Conservation (phyloP, 192 early-diverging fungal species). For the Pecoramyces ruminantium region DNA sequence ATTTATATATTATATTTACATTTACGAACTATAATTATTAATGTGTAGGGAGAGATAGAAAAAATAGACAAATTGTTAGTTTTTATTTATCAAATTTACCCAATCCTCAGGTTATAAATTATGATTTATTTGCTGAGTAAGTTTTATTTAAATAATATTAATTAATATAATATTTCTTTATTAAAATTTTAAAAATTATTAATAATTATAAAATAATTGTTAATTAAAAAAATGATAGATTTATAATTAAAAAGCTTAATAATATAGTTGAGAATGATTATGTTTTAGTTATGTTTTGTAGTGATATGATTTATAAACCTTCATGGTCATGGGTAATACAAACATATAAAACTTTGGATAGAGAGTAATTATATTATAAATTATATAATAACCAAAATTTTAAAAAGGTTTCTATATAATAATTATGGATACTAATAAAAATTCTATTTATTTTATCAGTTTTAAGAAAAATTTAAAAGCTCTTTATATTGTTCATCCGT, state of each 20-base stretch:
- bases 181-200: too few species aligned
- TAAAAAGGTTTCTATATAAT: background rate
- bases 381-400: too few species aligned
- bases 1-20: too few species aligned
- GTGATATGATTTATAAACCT: constrained; percentile 59
- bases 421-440: too few species aligned
- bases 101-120: constrained; percentile 62
- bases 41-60: constrained; percentile 57
- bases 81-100: constrained; percentile 73
- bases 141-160: too few species aligned
- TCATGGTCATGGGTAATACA: constrained; percentile 67
- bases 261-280: constrained; percentile 83
- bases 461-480: constrained; percentile 90
- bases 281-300: constrained; percentile 70
- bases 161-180: too few species aligned
- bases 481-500: constrained; percentile 83
- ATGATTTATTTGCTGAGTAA: constrained; percentile 68
- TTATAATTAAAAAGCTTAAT: constrained; percentile 18
- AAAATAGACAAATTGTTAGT: constrained; percentile 64
- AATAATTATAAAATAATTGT: too few species aligned
- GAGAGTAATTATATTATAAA: constrained; percentile 34
- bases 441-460: too few species aligned
- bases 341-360: constrained; percentile 61
- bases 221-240: background rate
- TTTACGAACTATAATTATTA: too few species aligned